Evolutionary conservation across 2,329 filamentous ascomycete species (phyloP).

Genomic region (Parastagonospora avenae): DNA sequence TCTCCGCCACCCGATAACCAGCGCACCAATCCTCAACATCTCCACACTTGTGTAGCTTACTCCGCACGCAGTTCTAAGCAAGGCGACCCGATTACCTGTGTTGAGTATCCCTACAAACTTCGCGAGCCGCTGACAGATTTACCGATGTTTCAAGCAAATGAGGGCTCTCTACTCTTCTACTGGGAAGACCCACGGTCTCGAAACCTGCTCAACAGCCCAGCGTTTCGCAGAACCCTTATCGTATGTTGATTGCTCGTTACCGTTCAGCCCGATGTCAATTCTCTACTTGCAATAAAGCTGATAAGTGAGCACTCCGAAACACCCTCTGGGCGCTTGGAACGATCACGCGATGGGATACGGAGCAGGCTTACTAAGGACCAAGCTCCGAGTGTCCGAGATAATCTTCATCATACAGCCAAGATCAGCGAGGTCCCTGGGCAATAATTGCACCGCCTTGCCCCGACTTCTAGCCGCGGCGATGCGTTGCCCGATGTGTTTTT

Average conservation of each 20-base stretch:
- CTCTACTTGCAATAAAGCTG: conserved; percentile 8
- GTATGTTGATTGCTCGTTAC: not conserved
- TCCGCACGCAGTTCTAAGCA: conserved; percentile 7
- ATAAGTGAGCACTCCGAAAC: conserved; percentile 6
- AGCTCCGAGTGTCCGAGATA: too few species aligned
- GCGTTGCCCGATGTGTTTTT: conserved; percentile 4
- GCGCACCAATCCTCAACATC: not conserved
- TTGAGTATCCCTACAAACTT: conserved; percentile 2
- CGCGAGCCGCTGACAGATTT: conserved; percentile 17
- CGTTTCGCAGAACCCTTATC: conserved; percentile 10
- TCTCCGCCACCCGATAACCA: not conserved
- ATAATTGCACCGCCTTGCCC: conserved; percentile 1
- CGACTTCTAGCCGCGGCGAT: not conserved
- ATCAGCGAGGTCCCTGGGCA: conserved; percentile 3
- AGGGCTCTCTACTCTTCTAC: conserved; percentile 5
- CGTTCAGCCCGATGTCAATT: not conserved
- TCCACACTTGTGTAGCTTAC: conserved; percentile 1
- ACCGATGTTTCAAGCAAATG: conserved; percentile 32
- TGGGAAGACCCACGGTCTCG: conserved; percentile 14
- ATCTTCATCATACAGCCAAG: not conserved
- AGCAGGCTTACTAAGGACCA: conserved; percentile 2
- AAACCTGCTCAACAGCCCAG: conserved; percentile 8
- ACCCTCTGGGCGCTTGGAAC: not conserved
- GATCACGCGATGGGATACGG: conserved; percentile 5
- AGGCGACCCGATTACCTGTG: conserved; percentile 3